Base-by-base conservation (phyloP, 768 basidiomycete genomes). In the Naganishia antarctica region DNA sequence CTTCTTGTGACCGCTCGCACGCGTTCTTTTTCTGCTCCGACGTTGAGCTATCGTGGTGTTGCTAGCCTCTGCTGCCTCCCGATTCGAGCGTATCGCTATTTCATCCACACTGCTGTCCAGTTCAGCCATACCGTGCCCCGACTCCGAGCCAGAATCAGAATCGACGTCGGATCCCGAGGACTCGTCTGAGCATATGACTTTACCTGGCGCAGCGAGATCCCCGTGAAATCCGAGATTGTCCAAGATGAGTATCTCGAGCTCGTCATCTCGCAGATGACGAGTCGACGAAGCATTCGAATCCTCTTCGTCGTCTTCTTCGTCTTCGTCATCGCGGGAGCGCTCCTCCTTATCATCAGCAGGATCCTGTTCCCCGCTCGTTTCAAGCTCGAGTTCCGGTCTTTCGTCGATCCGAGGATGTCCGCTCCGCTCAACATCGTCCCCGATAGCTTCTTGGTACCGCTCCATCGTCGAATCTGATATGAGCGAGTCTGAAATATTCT, bases 161-260 rank as follows among this genome's bases (percentile, higher is more conserved):
- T 57, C 37, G 23, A 40, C 53, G 8, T 34, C 50, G 37, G 53
- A 57, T 11, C 26, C 16, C 31, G 23, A 21, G 34, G 31, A 40
- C 13, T 41, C 23, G 21, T 40, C 34, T 23, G 25, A n/a, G 28
- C 4, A 34, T 3, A 57, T 25, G 5, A 25, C 40, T n/a, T 40
- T 41, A 2, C 53, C 53, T 25, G 53, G 53, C 5, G 32, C 32
- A 3, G 18, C 23, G 21, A 57, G 15, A 26, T 57, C 21, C 40
- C 53, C 53, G 53, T 57, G 53, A 16, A 57, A 57, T 26, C 53
- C 53, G 13, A 57, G 37, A 16, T 57, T 57, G 13, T 57, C 21
- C 21, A 57, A 18, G 23, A 57, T 57, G 5, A 57, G 34, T 57
- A 40, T 12, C 23, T 57, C 53, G 34, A 57, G 34, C 40, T 57